phyloP scores from a whole-genome alignment of 208 protist genomes.

The Acanthamoeba culbertsoni region DNA sequence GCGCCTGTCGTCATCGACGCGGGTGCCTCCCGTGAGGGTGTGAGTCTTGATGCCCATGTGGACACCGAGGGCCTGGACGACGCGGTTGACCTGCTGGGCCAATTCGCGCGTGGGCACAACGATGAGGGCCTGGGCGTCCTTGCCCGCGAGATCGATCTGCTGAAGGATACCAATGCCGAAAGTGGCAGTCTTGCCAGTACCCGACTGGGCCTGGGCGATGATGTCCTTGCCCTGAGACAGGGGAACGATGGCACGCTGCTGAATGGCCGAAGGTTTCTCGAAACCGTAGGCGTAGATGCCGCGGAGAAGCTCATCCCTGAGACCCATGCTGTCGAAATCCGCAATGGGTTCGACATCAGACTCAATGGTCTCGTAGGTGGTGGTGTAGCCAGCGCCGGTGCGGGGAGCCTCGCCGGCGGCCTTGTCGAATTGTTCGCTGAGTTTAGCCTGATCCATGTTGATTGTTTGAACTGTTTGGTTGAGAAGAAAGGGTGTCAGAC shows the following conservation, averaged over 20 bases:
- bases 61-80: conserved; percentile 95
- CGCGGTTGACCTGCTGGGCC: conserved; percentile 94
- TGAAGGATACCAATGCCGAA: conserved; percentile 96
- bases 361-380: conserved; percentile 91
- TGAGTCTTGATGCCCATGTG: conserved; percentile 90
- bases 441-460: conserved; percentile 61
- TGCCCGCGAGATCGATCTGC: conserved; percentile 89
- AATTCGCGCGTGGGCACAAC: conserved; percentile 96
- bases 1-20: conserved; percentile 94
- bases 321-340: conserved; percentile 97
- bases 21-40: conserved; percentile 92
- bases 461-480: conserved; percentile 51
- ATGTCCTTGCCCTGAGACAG: conserved; percentile 95
- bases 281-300: conserved; percentile 99
- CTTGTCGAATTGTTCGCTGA: conserved; percentile 65
- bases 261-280: conserved; percentile 98
- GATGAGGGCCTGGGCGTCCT: conserved; percentile 93
- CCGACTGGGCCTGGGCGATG: conserved; percentile 93
- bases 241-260: conserved; percentile 97
- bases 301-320: conserved; percentile 94
- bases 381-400: conserved; percentile 1
- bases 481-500: not conserved
- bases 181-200: conserved; percentile 98
- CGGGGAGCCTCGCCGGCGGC: not conserved
- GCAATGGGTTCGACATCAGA: conserved; percentile 70